Base-by-base conservation (phyloP, 1,284 basidiomycete genomes). In the Ganoderma boninense region DNA sequence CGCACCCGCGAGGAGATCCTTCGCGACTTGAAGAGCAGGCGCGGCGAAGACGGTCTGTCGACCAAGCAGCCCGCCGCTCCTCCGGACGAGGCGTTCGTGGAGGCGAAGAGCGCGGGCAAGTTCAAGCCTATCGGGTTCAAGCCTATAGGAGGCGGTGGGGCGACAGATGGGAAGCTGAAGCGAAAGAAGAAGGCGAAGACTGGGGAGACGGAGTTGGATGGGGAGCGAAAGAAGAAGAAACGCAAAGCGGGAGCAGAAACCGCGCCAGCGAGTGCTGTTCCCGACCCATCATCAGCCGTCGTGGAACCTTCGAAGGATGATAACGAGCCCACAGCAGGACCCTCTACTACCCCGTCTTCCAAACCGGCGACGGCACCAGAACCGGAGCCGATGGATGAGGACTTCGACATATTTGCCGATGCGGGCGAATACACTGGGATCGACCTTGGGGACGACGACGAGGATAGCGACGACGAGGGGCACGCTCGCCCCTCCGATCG, bases 381-480 rank as follows among this genome's bases (percentile, higher is more conserved):
- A 42, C 73, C 78, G 2, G 83, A 84, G 68, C 78, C 80, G 3
- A 61, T 83, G 10, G 83, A 85, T 54, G 87, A 89, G 23, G 86
- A 92, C 67, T 84, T 92, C 68, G 89, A 94, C 77, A 97, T 97
- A 67, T 98, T 98, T 79, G 94, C 90, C 0, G 96, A 86, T 64
- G 95, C 89, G 1, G 95, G 92, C 10, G 94, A 95, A 56, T 98
- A 97, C 79, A 85, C 91, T 65, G 95, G 92, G 1, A 77, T 93
- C 18, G 87, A 87, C 62, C 78, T 88, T 8, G 90, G 86, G 49
- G 89, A 90, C 26, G 88, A 90, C 18, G 89, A 88, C 26, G 87
- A 86, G 16, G 69, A 64, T 6, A 66, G 63, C 10, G 66, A 67
- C 20, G 67, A 64, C 3, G 69, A 71, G 49, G 46, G 46, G 2